Evolutionary conservation across 1,284 basidiomycete species (phyloP), one percentile per base, ranked within the genome.

Genomic region (Cryptococcus sp.): DNA sequence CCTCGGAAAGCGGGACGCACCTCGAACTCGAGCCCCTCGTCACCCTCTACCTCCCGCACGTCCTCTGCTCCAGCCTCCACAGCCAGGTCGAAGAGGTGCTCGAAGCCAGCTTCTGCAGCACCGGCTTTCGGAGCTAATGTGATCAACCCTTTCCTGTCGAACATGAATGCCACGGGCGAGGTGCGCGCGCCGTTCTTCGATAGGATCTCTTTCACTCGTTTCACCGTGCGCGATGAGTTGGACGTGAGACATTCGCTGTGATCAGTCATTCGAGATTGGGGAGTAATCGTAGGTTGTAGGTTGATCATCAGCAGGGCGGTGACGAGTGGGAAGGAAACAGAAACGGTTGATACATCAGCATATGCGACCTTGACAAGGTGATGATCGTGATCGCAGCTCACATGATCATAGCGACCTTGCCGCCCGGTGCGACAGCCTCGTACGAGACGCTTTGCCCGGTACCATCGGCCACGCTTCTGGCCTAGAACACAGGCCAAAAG

Each of bases 141-240:
- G 45, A 91, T 84, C 46, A 83, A 78, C 11, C 88, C 90, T 71
- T 84, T 83, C 53, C 86, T 84, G 60, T 85, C 81, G 71, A 92
- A 93, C 81, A 91, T 84, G 76, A 87, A 93, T 50, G 84, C 83
- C 16, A 91, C 88, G 2, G 88, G 84, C 1, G 90, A 83, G 50
- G 88, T 79, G 23, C 86, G 88, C 38, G 85, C 87, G 25, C 83
- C 82, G 67, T 87, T 81, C 40, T 79, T 76, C 35, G 80, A 82
- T 52, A 91, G 74, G 22, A 86, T 81, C 59, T 87, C 84, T 49
- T 85, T 85, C 47, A 91, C 78, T 55, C 82, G 82, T 55, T 85
- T 83, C 40, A 87, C 80, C 5, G 89, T 90, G 44, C 89, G 84
- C 54, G 86, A 87, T 27, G 82, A 78, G 68, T 91, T 91, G 67